phyloP scores from a whole-genome alignment of 2,329 filamentous ascomycete genomes.

The Dactylella cylindrospora region DNA sequence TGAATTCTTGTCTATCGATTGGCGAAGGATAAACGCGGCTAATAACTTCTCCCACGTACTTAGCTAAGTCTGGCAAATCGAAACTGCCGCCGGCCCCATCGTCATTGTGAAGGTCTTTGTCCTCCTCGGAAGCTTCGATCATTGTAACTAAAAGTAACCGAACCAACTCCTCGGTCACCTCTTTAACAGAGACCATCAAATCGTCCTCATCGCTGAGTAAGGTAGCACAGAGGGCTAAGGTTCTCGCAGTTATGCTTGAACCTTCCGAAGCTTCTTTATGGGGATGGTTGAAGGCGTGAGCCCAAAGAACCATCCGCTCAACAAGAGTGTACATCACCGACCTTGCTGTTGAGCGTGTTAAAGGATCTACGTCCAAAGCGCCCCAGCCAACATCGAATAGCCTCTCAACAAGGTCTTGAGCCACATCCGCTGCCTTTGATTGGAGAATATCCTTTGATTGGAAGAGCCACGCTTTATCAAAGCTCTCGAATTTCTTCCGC shows the following conservation, averaged over 20 bases:
- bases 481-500: constrained; percentile 25
- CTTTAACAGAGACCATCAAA: background rate
- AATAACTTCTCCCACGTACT: constrained; percentile 9
- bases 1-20: constrained; percentile 8
- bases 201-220: constrained; percentile 8
- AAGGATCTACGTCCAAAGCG: background rate
- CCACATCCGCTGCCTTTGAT: constrained; percentile 26
- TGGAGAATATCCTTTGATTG: constrained; percentile 21
- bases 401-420: constrained; percentile 25
- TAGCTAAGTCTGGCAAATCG: constrained; percentile 27
- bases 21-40: constrained; percentile 14
- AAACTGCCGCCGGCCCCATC: constrained; percentile 7
- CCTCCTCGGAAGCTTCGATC: constrained; percentile 21
- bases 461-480: constrained; percentile 35
- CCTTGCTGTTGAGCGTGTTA: constrained; percentile 3
- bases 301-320: constrained; percentile 27
- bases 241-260: constrained; percentile 30
- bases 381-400: constrained; percentile 39
- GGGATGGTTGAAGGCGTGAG: constrained; percentile 31
- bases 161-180: constrained; percentile 25
- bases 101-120: background rate
- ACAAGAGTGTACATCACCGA: constrained; percentile 14
- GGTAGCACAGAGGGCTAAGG: constrained; percentile 19
- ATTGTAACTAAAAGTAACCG: constrained; percentile 29
- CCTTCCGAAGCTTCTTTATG: constrained; percentile 29